Percentiles rank a stretch among this genome's conserved stretches.
Conservation (phyloP, 164 flowering plant genomes). For the Pachysandra terminalis region DNA sequence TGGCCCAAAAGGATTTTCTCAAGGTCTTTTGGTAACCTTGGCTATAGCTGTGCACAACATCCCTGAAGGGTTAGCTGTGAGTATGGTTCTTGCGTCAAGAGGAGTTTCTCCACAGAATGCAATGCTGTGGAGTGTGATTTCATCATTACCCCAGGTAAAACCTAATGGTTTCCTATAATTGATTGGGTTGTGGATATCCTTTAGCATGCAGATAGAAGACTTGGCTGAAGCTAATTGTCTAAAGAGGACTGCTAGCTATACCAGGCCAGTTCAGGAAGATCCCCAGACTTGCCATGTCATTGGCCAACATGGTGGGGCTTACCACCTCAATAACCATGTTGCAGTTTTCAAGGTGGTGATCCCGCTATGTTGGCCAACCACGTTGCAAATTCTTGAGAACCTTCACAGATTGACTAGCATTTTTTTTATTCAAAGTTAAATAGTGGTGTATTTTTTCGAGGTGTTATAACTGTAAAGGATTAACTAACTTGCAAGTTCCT, state of each 20-base stretch:
- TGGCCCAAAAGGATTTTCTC: constrained; percentile 95
- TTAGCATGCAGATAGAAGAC: background rate
- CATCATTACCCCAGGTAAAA: constrained; percentile 93
- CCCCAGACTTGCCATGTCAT: too few relatives aligned
- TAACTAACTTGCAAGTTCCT: background rate
- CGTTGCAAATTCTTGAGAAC: too few relatives aligned
- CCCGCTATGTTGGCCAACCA: too few relatives aligned
- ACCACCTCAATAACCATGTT: too few relatives aligned
- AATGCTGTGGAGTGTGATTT: constrained; percentile 96
- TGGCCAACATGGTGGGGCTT: too few relatives aligned
- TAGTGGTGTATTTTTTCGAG: background rate
- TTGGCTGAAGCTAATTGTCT: too few relatives aligned
- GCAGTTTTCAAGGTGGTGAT: too few relatives aligned
- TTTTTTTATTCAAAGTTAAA: too few relatives aligned
- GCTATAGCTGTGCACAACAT: constrained; percentile 99
- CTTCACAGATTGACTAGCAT: too few relatives aligned
- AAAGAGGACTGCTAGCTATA: too few relatives aligned
- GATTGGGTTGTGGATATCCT: background rate
- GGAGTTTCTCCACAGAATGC: constrained; percentile 99
- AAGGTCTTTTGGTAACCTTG: constrained; percentile 88
- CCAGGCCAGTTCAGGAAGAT: too few relatives aligned
- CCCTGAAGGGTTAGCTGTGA: constrained; percentile 98
- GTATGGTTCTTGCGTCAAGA: constrained; percentile 93
- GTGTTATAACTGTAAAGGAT: background rate
- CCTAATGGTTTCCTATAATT: constrained; percentile 1